Conservation (phyloP, 495 filamentous ascomycete species). For the Annulohypoxylon stygium region DNA sequence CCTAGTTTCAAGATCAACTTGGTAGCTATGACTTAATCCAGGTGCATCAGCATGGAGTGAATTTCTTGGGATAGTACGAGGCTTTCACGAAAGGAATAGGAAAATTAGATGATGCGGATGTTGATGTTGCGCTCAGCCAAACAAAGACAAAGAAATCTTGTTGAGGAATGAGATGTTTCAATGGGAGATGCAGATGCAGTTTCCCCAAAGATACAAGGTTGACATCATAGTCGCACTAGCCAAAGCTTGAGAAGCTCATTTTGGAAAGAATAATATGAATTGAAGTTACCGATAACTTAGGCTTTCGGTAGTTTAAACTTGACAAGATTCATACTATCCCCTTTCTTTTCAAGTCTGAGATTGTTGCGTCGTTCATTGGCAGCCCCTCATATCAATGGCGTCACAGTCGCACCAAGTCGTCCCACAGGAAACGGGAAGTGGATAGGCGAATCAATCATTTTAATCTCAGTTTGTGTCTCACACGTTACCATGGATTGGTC, state of each 20-base stretch:
- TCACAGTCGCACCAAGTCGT: conserved; percentile 37
- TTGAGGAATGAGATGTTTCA: conserved; percentile 6
- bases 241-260: conserved; percentile 41
- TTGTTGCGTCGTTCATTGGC: conserved; percentile 11
- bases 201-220: conserved; percentile 28
- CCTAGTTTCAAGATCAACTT: background rate
- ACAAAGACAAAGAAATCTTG: conserved; percentile 7
- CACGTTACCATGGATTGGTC: conserved; percentile 15
- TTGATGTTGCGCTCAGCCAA: background rate
- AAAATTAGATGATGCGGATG: background rate
- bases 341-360: conserved; percentile 22
- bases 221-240: conserved; percentile 42
- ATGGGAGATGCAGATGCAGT: background rate
- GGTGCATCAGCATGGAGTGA: background rate
- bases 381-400: conserved; percentile 34
- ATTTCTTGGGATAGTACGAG: background rate
- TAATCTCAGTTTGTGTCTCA: conserved; percentile 16
- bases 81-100: background rate
- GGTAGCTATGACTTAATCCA: background rate
- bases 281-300: conserved; percentile 12
- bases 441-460: conserved; percentile 7
- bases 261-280: conserved; percentile 16
- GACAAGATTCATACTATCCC: conserved; percentile 25
- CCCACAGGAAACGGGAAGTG: conserved; percentile 23
- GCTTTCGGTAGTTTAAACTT: conserved; percentile 5